Base-by-base conservation (phyloP, 2,329 filamentous ascomycete genomes). In the Elsinoe fawcettii region DNA sequence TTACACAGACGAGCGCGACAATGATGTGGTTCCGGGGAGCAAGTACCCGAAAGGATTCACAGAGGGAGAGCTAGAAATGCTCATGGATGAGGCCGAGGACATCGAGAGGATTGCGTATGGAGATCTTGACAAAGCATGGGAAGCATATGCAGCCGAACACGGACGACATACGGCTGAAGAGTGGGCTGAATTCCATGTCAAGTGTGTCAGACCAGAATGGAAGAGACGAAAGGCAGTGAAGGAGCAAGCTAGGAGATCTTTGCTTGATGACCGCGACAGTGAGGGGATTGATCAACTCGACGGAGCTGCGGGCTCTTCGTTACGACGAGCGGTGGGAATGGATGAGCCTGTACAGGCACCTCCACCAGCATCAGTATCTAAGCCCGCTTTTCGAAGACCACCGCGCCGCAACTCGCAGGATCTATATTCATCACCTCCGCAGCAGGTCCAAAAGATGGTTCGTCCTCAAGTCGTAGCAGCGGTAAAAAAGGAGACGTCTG, bases 21-120 rank as follows among this genome's bases (percentile, higher is more conserved):
- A n/a, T n/a, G n/a, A n/a, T n/a, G n/a, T n/a, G n/a, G n/a, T n/a
- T n/a, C n/a, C n/a, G n/a, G n/a, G 12, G 3, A 27, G 25, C 27
- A 39, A 6, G n/a, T 36, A 9, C 20, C 51, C 23, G 41, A 51
- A 22, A 8, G 23, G 18, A 2, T 55, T 61, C 81, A 76, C 67
- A 63, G 66, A 65, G 18, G 34, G 55, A 2, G 62, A 64, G 16
- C 58, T 56, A 18, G 37, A 63, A 1, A 2, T 57, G 2, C n/a
- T 63, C 2, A 27, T 63, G 36, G 44, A 54, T 6, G 55, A 66
- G 7, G 56, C 51, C 3, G 54, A 60, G 32, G 60, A 64, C 22
- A 53, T 60, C 18, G 44, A 60, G 20, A 55, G 56, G 16, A 59
- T 60, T 18, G 4, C 55, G 11, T 56, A 58, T 1, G 57, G 55